Evolutionary conservation across 768 basidiomycete species (phyloP).

Genomic region (Mycena polygramma): DNA sequence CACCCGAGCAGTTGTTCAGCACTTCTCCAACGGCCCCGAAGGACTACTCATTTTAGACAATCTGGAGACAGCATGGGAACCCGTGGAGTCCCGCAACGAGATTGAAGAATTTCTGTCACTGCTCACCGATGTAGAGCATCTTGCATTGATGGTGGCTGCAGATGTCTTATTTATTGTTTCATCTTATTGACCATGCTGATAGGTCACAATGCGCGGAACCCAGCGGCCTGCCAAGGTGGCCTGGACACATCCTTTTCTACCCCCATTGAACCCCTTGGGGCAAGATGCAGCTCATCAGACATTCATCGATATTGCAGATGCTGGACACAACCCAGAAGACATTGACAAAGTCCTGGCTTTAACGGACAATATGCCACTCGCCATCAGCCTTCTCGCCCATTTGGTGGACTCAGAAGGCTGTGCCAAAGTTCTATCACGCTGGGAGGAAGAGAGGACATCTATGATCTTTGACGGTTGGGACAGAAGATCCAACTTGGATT

Average conservation of each 20-base stretch:
- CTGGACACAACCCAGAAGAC: background rate
- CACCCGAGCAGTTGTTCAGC: background rate
- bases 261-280: background rate
- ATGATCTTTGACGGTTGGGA: no score
- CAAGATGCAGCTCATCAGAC: background rate
- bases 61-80: constrained; percentile 14
- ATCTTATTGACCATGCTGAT: no score
- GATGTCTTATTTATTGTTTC: background rate
- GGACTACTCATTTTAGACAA: constrained; percentile 8
- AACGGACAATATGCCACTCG: constrained; percentile 8
- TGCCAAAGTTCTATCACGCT: background rate
- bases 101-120: constrained; percentile 16
- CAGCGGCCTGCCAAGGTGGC: background rate
- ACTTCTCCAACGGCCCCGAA: background rate
- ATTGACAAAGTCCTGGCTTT: background rate
- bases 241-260: constrained; percentile 1
- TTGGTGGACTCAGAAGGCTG: constrained; percentile 3
- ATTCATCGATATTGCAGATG: constrained; percentile 2
- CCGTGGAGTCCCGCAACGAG: background rate
- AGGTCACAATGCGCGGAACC: constrained; percentile 13
- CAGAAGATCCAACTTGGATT: no score
- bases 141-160: background rate
- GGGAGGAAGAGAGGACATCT: no score
- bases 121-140: background rate
- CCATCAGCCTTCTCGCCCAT: background rate